These are phyloP conservation scores for Laguncularia racemosa DNA, from an alignment of 345 rosid species.

Conservation along the genomic window DNA sequence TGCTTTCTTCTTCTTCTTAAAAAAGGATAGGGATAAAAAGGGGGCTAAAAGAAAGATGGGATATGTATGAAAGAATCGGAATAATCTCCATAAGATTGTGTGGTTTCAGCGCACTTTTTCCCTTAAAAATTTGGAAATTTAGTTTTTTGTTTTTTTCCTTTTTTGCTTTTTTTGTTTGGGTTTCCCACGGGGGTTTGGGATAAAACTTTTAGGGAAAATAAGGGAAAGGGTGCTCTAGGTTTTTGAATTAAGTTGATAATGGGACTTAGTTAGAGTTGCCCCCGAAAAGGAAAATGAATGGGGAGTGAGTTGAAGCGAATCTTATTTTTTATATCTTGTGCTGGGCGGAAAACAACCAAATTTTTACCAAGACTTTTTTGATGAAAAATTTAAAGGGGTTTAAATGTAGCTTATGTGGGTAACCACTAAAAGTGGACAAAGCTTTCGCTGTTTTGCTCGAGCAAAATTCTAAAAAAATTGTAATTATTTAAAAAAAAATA, in stretches of 20 bases:
- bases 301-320: neutral
- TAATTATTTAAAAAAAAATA: too few species aligned
- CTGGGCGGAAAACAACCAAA: too few species aligned
- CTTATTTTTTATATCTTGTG: neutral
- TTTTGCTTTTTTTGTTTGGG: too few species aligned
- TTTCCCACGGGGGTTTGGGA: neutral
- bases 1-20: constrained; percentile 8
- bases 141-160: neutral
- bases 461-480: too few species aligned
- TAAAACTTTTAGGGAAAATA: constrained; percentile 1
- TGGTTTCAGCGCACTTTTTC: neutral
- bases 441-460: too few species aligned
- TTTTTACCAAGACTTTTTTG: too few species aligned
- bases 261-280: too few species aligned
- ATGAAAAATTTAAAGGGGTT: too few species aligned
- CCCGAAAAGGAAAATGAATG: too few species aligned
- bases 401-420: too few species aligned
- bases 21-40: constrained; percentile 25
- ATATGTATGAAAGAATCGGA: constrained; percentile 16
- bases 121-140: too few species aligned
- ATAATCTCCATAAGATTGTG: constrained; percentile 26
- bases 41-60: constrained; percentile 29
- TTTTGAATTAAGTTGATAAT: neutral
- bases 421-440: too few species aligned
- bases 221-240: neutral